These are phyloP conservation scores for Mortierella sp. DNA, from an alignment of 371 early-diverging fungal genomes.

Conservation along the genomic window DNA sequence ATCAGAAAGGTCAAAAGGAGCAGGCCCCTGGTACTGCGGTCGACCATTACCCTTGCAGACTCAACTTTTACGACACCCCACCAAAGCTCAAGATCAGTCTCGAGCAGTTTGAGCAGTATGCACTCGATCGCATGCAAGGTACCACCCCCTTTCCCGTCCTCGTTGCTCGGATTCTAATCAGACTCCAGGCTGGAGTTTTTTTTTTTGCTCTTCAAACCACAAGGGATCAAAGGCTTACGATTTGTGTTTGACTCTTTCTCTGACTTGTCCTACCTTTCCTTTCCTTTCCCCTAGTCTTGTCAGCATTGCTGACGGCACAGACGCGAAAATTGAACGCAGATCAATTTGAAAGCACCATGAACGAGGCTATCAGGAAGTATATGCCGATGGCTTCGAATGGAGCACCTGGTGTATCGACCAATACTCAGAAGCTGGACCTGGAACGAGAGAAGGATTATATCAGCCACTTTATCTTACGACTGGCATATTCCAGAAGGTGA, in stretches of 20 bases:
- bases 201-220: background rate
- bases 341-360: conserved; percentile 69
- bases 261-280: background rate
- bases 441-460: conserved; percentile 93
- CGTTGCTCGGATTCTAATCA: too few species aligned
- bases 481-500: conserved; percentile 91
- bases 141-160: conserved; percentile 21
- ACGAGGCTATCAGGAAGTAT: conserved; percentile 67
- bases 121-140: conserved; percentile 92
- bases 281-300: conserved; percentile 68
- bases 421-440: conserved; percentile 53
- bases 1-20: conserved; percentile 16
- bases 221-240: too few species aligned
- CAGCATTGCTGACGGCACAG: conserved; percentile 83
- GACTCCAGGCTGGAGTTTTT: background rate
- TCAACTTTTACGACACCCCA: conserved; percentile 84
- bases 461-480: conserved; percentile 91
- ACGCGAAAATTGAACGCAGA: conserved; percentile 74
- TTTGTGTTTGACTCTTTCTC: background rate
- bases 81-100: conserved; percentile 84
- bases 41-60: conserved; percentile 72
- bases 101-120: conserved; percentile 91
- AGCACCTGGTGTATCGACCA: conserved; percentile 32
- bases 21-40: conserved; percentile 21
- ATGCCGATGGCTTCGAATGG: conserved; percentile 75